Evolutionary conservation across 768 basidiomycete genomes (phyloP).

Genomic region (Baorangia bicolor): DNA sequence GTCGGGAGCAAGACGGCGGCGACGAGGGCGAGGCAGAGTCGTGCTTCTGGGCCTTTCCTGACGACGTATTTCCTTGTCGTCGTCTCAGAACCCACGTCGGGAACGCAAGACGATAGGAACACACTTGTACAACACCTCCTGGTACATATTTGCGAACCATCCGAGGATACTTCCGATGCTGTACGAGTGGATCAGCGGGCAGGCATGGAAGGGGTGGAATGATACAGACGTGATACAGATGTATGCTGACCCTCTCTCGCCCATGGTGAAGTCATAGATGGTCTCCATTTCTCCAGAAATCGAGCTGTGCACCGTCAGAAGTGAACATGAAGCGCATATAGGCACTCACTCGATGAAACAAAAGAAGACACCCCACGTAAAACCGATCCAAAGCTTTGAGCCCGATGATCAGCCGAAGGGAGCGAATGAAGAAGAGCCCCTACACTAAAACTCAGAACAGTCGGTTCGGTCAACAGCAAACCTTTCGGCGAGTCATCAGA

Average conservation of each 20-base stretch:
- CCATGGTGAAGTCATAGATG: conserved; percentile 59
- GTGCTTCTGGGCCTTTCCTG: conserved; percentile 51
- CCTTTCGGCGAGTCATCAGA: conserved; percentile 10
- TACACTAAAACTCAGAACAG: conserved; percentile 73
- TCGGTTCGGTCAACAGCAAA: conserved; percentile 50
- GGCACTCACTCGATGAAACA: conserved; percentile 56
- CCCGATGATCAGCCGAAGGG: conserved; percentile 1
- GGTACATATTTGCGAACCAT: conserved; percentile 44
- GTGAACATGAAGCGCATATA: not conserved
- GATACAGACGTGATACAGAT: conserved; percentile 50
- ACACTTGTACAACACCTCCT: conserved; percentile 51
- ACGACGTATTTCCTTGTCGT: conserved; percentile 28
- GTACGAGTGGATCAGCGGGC: not conserved
- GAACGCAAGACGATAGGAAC: conserved; percentile 10
- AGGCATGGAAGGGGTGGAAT: not conserved
- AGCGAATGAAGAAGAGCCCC: conserved; percentile 17
- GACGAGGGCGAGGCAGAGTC: conserved; percentile 55
- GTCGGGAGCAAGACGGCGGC: conserved; percentile 53
- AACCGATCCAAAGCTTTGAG: conserved; percentile 63
- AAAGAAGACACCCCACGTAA: conserved; percentile 76
- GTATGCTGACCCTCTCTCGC: conserved; percentile 61
- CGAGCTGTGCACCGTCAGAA: conserved; percentile 39
- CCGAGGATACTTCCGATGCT: conserved; percentile 60
- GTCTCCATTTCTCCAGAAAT: conserved; percentile 53
- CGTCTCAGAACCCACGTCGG: not conserved